A percentile compares a stretch with the other conserved stretches of the same genome.
Evolutionary conservation across 306 rosid species (phyloP).

Genomic region (Quercus rubra): DNA sequence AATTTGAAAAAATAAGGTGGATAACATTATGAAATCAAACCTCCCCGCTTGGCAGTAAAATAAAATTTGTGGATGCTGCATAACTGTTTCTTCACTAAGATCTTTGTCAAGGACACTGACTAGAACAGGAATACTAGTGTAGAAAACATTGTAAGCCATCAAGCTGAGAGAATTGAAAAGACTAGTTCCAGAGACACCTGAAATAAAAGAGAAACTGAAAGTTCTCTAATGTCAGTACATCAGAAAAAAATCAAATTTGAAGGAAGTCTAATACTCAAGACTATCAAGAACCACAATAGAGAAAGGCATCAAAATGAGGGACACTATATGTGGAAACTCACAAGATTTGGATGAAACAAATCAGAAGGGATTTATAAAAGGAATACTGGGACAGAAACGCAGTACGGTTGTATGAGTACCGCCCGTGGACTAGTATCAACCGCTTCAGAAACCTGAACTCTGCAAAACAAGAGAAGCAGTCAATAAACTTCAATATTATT

Average conservation of each 20-base stretch:
- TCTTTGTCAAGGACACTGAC: constrained; percentile 97
- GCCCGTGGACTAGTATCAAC: constrained; percentile 95
- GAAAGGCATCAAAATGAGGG: constrained; percentile 1
- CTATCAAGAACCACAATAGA: constrained; percentile 1
- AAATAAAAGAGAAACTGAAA: constrained; percentile 92
- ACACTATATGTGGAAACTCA: constrained; percentile 41
- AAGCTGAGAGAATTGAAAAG: constrained; percentile 97
- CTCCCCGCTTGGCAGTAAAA: constrained; percentile 99
- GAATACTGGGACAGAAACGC: constrained; percentile 97
- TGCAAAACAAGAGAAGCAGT: constrained; percentile 48
- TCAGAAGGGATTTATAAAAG: constrained; percentile 86
- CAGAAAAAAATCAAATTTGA: constrained; percentile 5
- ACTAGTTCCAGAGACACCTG: constrained; percentile 99
- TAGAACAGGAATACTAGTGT: constrained; percentile 94
- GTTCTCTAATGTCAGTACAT: constrained; percentile 42
- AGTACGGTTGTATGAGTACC: constrained; percentile 97
- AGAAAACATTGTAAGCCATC: constrained; percentile 99
- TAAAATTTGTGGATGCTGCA: constrained; percentile 99
- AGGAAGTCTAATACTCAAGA: constrained; percentile 1
- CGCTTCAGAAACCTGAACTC: constrained; percentile 91
- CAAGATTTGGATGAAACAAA: constrained; percentile 98
- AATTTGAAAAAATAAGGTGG: not conserved
- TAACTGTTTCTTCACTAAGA: constrained; percentile 90
- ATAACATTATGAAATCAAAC: constrained; percentile 37
- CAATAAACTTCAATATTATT: not conserved